These are phyloP conservation scores for Coriaria nepalensis DNA, from an alignment of 306 rosid species.

Conservation along the genomic window DNA sequence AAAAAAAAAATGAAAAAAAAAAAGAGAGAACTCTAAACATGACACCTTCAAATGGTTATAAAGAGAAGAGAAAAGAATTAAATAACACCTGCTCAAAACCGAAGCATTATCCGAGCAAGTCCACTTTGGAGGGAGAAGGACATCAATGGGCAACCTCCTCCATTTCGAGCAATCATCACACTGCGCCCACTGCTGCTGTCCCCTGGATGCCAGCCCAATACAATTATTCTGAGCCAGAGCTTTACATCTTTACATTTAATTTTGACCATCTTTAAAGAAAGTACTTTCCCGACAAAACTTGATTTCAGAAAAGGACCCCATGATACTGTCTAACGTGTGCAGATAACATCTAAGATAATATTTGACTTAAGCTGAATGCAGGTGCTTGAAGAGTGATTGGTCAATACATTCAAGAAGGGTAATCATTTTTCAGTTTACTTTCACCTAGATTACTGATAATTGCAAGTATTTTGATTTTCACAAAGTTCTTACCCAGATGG, in stretches of 20 bases:
- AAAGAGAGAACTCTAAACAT: neutral
- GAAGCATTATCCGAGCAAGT: constrained; percentile 69
- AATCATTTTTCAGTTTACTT: too few species aligned
- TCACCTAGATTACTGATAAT: too few species aligned
- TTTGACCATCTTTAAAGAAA: neutral
- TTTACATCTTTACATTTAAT: neutral
- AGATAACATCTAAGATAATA: neutral
- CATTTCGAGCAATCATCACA: constrained; percentile 93
- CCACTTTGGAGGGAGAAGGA: constrained; percentile 96
- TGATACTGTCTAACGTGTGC: neutral
- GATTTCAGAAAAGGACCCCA: constrained; percentile 3
- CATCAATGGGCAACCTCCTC: constrained; percentile 73
- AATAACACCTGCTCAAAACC: constrained; percentile 65
- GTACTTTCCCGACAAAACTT: neutral
- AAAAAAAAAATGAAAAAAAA: constrained; percentile 3
- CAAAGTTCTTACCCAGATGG: constrained; percentile 58
- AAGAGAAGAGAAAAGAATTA: constrained; percentile 7
- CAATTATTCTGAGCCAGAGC: too few species aligned
- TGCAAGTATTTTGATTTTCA: neutral
- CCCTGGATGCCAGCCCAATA: constrained; percentile 28
- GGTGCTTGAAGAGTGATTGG: too few species aligned
- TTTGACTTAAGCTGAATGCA: neutral
- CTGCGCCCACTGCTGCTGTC: constrained; percentile 82
- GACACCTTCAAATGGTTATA: neutral
- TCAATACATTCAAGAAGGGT: too few species aligned